A percentile compares a stretch with the other conserved stretches of the same genome.
Evolutionary conservation across 1,284 basidiomycete species (phyloP).

Genomic region (Papiliotrema flavescens): DNA sequence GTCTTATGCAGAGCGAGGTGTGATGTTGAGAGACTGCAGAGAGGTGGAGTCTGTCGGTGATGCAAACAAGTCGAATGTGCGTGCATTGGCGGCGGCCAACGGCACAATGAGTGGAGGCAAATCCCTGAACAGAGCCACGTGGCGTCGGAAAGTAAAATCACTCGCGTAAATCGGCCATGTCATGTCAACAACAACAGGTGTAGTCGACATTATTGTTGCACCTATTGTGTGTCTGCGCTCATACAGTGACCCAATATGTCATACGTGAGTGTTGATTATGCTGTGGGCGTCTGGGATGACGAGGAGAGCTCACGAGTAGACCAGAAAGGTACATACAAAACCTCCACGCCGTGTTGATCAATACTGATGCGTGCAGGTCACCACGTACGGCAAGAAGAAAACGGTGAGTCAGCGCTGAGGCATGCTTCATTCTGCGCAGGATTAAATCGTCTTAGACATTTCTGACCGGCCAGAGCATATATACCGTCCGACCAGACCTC

Average conservation of each 20-base stretch:
- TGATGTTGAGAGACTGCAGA: not conserved
- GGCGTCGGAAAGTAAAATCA: constrained; percentile 1
- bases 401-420: constrained; percentile 39
- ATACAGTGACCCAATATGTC: too few relatives aligned
- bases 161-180: not conserved
- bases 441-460: not conserved
- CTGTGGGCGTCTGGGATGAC: too few relatives aligned
- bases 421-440: too few relatives aligned
- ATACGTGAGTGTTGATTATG: too few relatives aligned
- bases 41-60: not conserved
- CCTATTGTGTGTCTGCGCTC: not conserved
- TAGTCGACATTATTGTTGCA: not conserved
- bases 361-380: constrained; percentile 28
- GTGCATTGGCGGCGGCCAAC: not conserved
- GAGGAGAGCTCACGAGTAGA: too few relatives aligned
- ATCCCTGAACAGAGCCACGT: not conserved
- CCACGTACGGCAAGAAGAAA: constrained; percentile 43
- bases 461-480: constrained; percentile 26
- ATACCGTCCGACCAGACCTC: constrained; percentile 34
- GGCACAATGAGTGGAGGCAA: not conserved
- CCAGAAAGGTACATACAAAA: constrained; percentile 29
- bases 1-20: not conserved
- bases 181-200: too few relatives aligned
- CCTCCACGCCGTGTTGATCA: not conserved
- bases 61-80: constrained; percentile 2